Evolutionary conservation across 1,139 yeast genomes (phyloP), one percentile per base, ranked within the genome.

Genomic region (Suhomyces coccinellae): DNA sequence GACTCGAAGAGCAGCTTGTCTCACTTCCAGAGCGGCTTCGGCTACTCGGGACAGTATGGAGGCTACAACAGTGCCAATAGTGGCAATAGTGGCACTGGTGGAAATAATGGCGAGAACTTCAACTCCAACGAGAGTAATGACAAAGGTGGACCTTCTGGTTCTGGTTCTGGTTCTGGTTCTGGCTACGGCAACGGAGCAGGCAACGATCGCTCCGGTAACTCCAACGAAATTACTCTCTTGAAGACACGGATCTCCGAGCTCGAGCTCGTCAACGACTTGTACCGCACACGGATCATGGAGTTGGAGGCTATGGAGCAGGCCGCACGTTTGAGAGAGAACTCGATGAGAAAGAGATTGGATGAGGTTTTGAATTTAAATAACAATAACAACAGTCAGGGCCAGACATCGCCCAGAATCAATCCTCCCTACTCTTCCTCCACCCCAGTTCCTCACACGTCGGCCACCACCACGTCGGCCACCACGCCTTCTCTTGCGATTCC

Each of bases 231-330:
- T 16, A 80, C 81, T 15, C 69, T 73, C 36, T 69, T 89, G 49
- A 79, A 81, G 51, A 87, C 96, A 0, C 73, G 95, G 47, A 87
- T 90, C 17, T 81, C 88, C n/a, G 98, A 91, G 61, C 74, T 91
- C 48, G 97, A 91, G 62, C 73, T 91, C 38, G 96, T 91, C 33
- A 90, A 89, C 58, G 97, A 90, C 59, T 71, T 91, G 50, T 87
- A 87, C 69, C 78, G 88, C 53, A 80, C 93, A 4, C 79, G 96
- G 54, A 87, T 91, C 41, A 73, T 79, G 66, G 97, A 91, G 60
- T 72, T 91, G 51, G 97, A 91, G 62, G 80, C 81, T 24, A 69
- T 79, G 69, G 93, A 86, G 57, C 74, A 73, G 42, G 83, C 83
- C 20, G 75, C 81, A 1, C 71, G 82, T 52, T 66, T 75, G 48